Evolutionary conservation across 352 stramenopile genomes (phyloP), one percentile per base, ranked within the genome.

Genomic region (Phytophthora hybrid): DNA sequence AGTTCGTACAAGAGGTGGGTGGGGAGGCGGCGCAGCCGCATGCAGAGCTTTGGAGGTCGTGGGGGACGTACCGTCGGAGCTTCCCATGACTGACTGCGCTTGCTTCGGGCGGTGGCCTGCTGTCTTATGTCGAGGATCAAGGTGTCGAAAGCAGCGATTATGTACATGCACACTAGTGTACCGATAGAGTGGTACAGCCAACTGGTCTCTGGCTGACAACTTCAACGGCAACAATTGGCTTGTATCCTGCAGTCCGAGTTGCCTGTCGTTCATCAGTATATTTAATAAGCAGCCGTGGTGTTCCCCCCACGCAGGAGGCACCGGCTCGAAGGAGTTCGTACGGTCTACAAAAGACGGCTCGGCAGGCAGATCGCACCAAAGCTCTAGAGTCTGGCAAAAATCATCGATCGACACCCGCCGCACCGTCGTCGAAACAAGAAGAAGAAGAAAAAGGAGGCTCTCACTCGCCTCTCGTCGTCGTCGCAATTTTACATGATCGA

Each of bases 11-110:
- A 32, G 5, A 66, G 26, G 37, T 64, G 21, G 60, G 31, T 69
- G 19, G 13, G 14, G 49, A 69, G 14, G 51, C 34, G 44, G 5
- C 10, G 29, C 51, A 29, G 46, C 29, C 21, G 26, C 44, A 4
- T 4, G 29, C 4, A 19, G 47, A 55, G 39, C 0, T 14, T 46
- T 14, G 7, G 44, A 23, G 44, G 44, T 14, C 13, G 13, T 16
- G 23, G 34, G 34, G 44, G 16, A 82, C 83, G 21, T 65, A 94
- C 87, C 85, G 62, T 94, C 87, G 53, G 77, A 90, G 79, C 75
- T 85, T 39, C 75, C 74, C 78, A 89, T 87, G 53, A 46, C 37
- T 49, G 29, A 26, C 19, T 16, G 10, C n/a, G 23, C 21, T 19
- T 23, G 44, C 16, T 51, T 57, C 23, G 7, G 51, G 51, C 23